A percentile compares a stretch with the other conserved stretches of the same genome.
phyloP scores from a whole-genome alignment of 164 flowering plant genomes.

The Berberis vulgaris region DNA sequence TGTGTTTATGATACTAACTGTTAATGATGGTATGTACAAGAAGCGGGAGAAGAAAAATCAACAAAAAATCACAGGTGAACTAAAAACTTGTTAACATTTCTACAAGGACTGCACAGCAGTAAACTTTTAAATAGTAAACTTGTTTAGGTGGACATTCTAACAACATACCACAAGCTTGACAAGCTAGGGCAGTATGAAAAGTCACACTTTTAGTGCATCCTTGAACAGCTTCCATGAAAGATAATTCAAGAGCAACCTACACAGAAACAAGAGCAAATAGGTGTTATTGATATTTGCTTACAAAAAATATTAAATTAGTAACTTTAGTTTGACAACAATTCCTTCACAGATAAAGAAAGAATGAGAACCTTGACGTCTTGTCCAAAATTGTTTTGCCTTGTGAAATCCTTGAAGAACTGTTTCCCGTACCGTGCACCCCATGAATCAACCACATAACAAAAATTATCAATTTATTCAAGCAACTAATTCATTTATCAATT shows the following conservation, averaged over 20 bases:
- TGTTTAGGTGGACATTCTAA: background rate
- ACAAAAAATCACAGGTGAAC: too few species aligned
- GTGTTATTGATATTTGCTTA: background rate
- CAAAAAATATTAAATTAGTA: too few species aligned
- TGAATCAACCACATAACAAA: too few species aligned
- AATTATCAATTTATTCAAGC: too few species aligned
- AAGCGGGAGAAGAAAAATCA: too few species aligned
- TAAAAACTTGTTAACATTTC: background rate
- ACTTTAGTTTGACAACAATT: background rate
- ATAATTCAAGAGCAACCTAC: slow-evolving; percentile 61
- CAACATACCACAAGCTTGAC: slow-evolving; percentile 76
- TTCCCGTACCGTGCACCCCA: background rate
- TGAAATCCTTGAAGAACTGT: slow-evolving; percentile 32
- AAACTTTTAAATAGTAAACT: too few species aligned
- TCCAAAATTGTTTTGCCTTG: slow-evolving; percentile 12
- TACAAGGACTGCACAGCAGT: background rate
- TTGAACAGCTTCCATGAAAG: slow-evolving; percentile 98
- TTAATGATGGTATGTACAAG: too few species aligned
- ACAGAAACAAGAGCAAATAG: background rate
- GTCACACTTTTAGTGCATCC: slow-evolving; percentile 78
- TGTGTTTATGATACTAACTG: too few species aligned
- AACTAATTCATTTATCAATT: too few species aligned
- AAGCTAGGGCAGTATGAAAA: slow-evolving; percentile 57
- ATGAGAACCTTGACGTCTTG: slow-evolving; percentile 52
- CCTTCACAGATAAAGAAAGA: too few species aligned